These are phyloP conservation scores for Thielaviopsis populi DNA, from an alignment of 2,329 filamentous ascomycete genomes.

Conservation along the genomic window DNA sequence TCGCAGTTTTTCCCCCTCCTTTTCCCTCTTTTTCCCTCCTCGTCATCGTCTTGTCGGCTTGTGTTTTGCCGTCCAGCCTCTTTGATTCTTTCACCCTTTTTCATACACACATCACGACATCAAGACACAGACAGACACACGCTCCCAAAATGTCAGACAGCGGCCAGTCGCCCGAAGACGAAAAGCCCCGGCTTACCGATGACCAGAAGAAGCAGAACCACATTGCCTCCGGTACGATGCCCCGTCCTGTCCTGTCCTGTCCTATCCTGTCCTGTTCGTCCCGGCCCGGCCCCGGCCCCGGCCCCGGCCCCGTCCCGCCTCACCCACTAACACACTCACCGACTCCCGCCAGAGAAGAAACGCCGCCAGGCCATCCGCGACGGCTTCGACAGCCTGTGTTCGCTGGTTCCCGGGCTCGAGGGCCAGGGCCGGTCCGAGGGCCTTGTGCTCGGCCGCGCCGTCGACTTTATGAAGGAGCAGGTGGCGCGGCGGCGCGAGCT, in stretches of 20 bases:
- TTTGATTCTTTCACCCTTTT: neutral
- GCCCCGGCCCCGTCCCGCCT: neutral
- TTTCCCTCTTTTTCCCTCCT: neutral
- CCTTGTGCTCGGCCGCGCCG: slow-evolving; percentile 58
- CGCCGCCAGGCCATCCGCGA: slow-evolving; percentile 53
- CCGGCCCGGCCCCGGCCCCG: neutral
- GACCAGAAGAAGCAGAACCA: slow-evolving; percentile 42
- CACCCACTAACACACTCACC: slow-evolving; percentile 16
- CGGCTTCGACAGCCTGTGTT: slow-evolving; percentile 67
- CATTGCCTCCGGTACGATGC: slow-evolving; percentile 34
- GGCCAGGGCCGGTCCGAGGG: slow-evolving; percentile 77
- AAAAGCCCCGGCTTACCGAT: slow-evolving; percentile 37
- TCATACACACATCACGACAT: neutral
- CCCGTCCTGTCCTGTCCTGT: neutral
- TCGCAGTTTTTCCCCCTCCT: neutral
- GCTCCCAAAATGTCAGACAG: slow-evolving; percentile 11
- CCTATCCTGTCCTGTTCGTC: neutral
- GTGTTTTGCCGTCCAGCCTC: neutral
- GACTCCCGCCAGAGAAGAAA: slow-evolving; percentile 28
- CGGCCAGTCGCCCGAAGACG: slow-evolving; percentile 23
- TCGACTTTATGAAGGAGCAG: slow-evolving; percentile 48
- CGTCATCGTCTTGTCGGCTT: neutral
- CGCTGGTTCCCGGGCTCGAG: slow-evolving; percentile 65
- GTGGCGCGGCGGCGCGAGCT: slow-evolving; percentile 43
- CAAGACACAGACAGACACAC: neutral